A percentile compares a stretch with the other conserved stretches of the same genome.
Conservation (phyloP, 1,284 basidiomycete species). For the Apiotrichum veenhuisii region DNA sequence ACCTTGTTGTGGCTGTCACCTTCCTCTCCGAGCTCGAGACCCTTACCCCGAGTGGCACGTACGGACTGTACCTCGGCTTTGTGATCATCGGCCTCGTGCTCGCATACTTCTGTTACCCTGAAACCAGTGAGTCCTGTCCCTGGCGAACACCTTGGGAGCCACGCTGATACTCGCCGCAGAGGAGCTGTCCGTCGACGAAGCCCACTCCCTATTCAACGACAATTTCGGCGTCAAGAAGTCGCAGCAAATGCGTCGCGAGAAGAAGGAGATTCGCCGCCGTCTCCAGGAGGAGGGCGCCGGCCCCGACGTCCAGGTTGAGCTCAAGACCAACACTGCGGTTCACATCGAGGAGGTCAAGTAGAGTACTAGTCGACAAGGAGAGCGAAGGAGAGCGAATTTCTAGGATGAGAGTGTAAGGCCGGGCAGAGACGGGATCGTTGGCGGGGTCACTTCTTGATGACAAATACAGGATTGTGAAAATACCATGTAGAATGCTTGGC, state of each 20-base stretch:
- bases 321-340: no score
- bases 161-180: no score
- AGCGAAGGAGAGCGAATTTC: no score
- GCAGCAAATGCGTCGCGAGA: constrained; percentile 11
- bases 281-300: neutral
- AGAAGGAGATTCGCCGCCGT: neutral
- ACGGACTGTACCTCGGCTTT: constrained; percentile 26
- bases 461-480: no score
- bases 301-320: no score
- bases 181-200: constrained; percentile 25
- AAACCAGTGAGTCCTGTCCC: constrained; percentile 8
- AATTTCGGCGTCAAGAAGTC: constrained; percentile 26
- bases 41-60: constrained; percentile 19
- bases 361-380: no score
- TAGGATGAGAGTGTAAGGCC: no score
- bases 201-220: constrained; percentile 16
- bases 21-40: constrained; percentile 23
- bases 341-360: no score
- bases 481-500: no score
- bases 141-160: no score
- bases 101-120: constrained; percentile 26
- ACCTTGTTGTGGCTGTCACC: constrained; percentile 25
- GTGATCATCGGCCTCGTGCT: constrained; percentile 20
- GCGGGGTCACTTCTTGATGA: no score
- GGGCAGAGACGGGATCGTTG: no score